Evolutionary conservation across 139 green algal species (phyloP).

Genomic region (Chlorella vulgaris): DNA sequence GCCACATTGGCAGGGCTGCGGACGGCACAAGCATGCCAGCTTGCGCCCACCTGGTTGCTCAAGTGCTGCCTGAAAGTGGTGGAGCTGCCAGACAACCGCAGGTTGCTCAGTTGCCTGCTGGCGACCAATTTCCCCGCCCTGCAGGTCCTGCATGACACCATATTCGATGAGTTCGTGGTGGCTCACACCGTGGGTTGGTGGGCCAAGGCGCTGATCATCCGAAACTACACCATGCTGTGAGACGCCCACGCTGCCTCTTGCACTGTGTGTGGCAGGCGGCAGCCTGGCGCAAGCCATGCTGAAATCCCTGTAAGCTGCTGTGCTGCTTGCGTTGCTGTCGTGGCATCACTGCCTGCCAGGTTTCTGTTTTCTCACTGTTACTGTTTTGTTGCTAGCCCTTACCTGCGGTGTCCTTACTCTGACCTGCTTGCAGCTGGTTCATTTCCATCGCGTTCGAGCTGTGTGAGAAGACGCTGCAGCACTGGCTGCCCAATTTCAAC

Average conservation of each 20-base stretch:
- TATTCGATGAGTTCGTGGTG: conserved; percentile 94
- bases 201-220: conserved; percentile 83
- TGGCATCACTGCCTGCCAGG: background rate
- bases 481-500: conserved; percentile 96
- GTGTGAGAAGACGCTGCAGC: conserved; percentile 73
- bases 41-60: background rate
- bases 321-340: too few species aligned
- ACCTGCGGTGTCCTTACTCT: too few species aligned
- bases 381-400: too few species aligned
- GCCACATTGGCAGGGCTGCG: too few species aligned
- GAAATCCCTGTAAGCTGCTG: too few species aligned
- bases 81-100: too few species aligned
- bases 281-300: too few species aligned
- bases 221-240: conserved; percentile 78
- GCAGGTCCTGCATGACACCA: conserved; percentile 65
- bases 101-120: too few species aligned
- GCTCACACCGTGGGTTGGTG: conserved; percentile 88
- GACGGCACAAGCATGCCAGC: background rate
- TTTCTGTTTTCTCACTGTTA: too few species aligned
- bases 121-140: background rate
- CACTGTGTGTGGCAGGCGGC: background rate
- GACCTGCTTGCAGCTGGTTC: conserved; percentile 25
- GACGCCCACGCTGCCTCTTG: background rate
- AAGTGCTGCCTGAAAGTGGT: too few species aligned
- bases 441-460: conserved; percentile 66